Percentiles rank a stretch among this genome's conserved stretches.
Conservation (phyloP, 1,284 basidiomycete genomes). For the Mycosarcoma maydis region DNA sequence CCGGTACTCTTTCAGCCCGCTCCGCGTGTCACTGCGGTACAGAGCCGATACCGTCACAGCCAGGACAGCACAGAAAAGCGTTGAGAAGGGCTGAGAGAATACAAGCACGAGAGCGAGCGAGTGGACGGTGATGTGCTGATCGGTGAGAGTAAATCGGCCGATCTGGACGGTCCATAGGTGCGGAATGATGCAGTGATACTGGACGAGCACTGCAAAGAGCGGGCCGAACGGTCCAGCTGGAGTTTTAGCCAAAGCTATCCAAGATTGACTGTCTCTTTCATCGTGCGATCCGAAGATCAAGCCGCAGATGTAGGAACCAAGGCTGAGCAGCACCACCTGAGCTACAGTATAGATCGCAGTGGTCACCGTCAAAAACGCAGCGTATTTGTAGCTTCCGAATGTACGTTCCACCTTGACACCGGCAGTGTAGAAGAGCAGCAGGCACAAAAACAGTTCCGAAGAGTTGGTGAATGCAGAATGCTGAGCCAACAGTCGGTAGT, state of each 20-base stretch:
- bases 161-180: conserved; percentile 29
- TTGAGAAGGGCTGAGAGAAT: conserved; percentile 13
- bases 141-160: conserved; percentile 10
- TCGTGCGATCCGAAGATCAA: neutral
- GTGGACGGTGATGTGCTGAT: conserved; percentile 16
- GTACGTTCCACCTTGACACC: conserved; percentile 81
- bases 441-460: conserved; percentile 81
- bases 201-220: conserved; percentile 32
- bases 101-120: conserved; percentile 15
- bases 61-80: conserved; percentile 5
- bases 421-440: conserved; percentile 79
- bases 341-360: conserved; percentile 14
- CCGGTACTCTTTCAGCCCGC: conserved; percentile 13
- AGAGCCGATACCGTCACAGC: conserved; percentile 16
- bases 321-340: conserved; percentile 10
- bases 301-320: neutral
- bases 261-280: neutral
- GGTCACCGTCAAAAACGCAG: conserved; percentile 61
- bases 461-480: conserved; percentile 84
- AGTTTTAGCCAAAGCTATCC: neutral
- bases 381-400: conserved; percentile 86
- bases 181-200: conserved; percentile 36
- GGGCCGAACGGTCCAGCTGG: conserved; percentile 38
- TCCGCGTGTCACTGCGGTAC: conserved; percentile 25
- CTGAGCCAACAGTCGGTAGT: conserved; percentile 82